Evolutionary conservation across 2,329 filamentous ascomycete genomes (phyloP), one percentile per base, ranked within the genome.

Genomic region (Phialophora tarda): DNA sequence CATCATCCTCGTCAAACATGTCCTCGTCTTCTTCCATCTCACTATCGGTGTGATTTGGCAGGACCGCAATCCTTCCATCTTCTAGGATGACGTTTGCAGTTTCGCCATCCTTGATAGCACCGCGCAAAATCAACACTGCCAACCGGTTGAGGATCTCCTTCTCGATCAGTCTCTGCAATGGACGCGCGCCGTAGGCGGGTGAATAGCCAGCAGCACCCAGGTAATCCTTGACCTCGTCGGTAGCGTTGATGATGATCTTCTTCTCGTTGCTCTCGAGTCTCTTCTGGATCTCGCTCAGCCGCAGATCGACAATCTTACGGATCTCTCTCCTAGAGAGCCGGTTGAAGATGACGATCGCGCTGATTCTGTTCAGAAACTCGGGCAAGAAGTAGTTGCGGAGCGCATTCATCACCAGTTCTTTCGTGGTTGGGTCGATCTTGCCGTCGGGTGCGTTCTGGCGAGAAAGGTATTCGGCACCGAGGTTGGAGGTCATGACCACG

Each of bases 321-420:
- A 99, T 99, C 81, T 99, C 95, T 64, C 81, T 84, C 77, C 89
- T 90, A 3, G 91, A 94, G 63, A 99, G 90, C 56, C 95, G 91
- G 84, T 99, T 99, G 87, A 99, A 99, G 81, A 99, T 97, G 81
- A 99, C 93, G 62, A 89, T 92, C 68, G 91, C 95, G 80, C 88
- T 94, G 83, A 99, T 98, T 77, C 95, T 92, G 85, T 99, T 99
- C 71, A 99, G 88, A 85, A 99, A 99, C 76, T 99, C 95, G 34
- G 95, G 95, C 1, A 99, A 84, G 88, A 99, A 99, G 83, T 96
- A 98, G 83, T 92, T 92, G 75, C 94, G 91, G 44, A 99, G 86
- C 4, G 93, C 88, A 61, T 88, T 90, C 89, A 95, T 96, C 75
- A 99, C 94, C 69, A 98, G 84, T 76, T 97, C 93, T 68, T 87